These are phyloP conservation scores for Paramecium octaurelia DNA, from an alignment of 73 alveolate species.

Conservation along the genomic window DNA sequence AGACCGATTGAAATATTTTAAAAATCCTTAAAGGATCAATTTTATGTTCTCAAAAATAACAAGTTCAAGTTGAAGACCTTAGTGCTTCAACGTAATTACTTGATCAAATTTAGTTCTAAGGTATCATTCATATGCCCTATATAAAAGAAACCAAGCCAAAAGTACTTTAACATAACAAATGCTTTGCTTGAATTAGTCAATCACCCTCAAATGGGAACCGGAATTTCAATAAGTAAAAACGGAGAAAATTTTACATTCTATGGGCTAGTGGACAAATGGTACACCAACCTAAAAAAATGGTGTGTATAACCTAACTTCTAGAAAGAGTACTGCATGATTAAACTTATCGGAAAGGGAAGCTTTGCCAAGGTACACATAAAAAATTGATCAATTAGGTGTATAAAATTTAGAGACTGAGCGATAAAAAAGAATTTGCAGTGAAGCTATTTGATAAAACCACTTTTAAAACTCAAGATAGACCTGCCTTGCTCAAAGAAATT, in stretches of 20 bases:
- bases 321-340: conserved; percentile 45
- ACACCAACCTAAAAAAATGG: neutral
- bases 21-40: neutral
- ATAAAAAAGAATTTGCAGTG: conserved; percentile 13
- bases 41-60: neutral
- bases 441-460: conserved; percentile 25
- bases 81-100: neutral
- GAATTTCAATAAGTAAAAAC: neutral
- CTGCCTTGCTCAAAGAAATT: conserved; percentile 27
- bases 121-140: neutral
- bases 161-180: neutral
- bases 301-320: conserved; percentile 20
- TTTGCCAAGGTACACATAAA: conserved; percentile 32
- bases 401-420: neutral
- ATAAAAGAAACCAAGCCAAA: neutral
- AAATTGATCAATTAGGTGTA: neutral
- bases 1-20: neutral
- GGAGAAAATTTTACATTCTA: neutral
- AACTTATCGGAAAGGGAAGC: conserved; percentile 55
- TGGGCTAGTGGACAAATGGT: conserved; percentile 32
- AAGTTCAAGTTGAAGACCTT: neutral
- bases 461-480: conserved; percentile 15
- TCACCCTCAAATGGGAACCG: conserved; percentile 1
- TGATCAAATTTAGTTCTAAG: neutral
- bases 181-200: neutral